Evolutionary conservation across 257 asterid species (phyloP).

Genomic region (Przewalskia tangutica): DNA sequence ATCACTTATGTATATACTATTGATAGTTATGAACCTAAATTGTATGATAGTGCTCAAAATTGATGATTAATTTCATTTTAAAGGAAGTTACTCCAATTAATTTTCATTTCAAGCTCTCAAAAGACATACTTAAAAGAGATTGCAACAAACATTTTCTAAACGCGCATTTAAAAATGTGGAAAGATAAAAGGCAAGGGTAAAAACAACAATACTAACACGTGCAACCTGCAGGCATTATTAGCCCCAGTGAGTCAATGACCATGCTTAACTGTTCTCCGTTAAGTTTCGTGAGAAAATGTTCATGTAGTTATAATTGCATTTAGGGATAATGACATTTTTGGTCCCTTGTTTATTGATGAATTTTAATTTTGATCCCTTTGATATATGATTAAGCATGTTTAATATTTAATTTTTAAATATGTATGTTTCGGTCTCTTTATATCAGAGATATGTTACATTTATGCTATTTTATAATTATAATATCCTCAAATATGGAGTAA

Average conservation of each 20-base stretch:
- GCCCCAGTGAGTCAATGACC: not conserved
- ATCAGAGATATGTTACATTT: too few relatives aligned
- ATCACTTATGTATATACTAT: too few relatives aligned
- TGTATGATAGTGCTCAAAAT: not conserved
- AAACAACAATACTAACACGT: not conserved
- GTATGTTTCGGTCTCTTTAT: too few relatives aligned
- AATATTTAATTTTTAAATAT: too few relatives aligned
- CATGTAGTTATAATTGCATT: too few relatives aligned
- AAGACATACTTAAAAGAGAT: not conserved
- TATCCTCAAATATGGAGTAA: too few relatives aligned
- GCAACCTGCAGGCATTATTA: not conserved
- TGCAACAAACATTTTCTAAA: not conserved
- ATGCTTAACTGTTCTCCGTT: not conserved
- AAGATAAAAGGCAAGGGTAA: not conserved
- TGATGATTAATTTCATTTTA: not conserved
- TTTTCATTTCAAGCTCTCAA: not conserved
- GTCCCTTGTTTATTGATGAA: too few relatives aligned
- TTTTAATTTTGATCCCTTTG: too few relatives aligned
- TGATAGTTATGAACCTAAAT: not conserved
- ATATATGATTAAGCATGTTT: too few relatives aligned
- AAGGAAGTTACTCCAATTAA: not conserved
- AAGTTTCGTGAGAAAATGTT: not conserved
- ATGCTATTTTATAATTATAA: too few relatives aligned
- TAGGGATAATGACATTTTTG: too few relatives aligned
- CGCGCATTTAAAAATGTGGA: not conserved